Evolutionary conservation across 768 basidiomycete genomes (phyloP).

Genomic region (Plicaturopsis crispa): DNA sequence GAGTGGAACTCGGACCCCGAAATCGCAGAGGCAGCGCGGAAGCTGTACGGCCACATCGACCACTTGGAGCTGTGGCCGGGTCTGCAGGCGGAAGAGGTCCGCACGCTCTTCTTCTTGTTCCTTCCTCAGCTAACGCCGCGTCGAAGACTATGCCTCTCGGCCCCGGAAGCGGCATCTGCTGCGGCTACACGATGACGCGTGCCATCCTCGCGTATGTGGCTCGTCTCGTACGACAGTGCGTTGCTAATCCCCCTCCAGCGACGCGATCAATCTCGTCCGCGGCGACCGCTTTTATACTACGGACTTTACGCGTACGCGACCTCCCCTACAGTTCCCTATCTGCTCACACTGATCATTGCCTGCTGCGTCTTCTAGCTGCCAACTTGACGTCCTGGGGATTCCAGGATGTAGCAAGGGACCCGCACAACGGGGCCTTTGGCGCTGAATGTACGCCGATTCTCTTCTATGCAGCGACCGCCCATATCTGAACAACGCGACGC

Average conservation of each 20-base stretch:
- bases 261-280: neutral
- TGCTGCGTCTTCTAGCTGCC: conserved; percentile 16
- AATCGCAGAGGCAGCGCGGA: conserved; percentile 14
- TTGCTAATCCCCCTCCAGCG: neutral
- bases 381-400: conserved; percentile 47
- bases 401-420: conserved; percentile 35
- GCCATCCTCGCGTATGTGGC: conserved; percentile 11
- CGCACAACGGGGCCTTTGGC: conserved; percentile 23
- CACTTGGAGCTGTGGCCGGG: conserved; percentile 28
- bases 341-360: neutral
- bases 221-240: neutral
- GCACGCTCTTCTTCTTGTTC: no score
- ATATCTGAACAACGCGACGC: neutral
- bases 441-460: neutral
- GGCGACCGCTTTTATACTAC: conserved; percentile 49
- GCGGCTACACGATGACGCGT: conserved; percentile 18
- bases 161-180: conserved; percentile 21
- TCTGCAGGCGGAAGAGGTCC: conserved; percentile 24
- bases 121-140: no score
- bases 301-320: conserved; percentile 43
- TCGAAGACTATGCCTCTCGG: no score
- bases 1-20: conserved; percentile 25
- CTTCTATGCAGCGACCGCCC: neutral
- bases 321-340: neutral
- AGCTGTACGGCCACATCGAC: conserved; percentile 25